phyloP scores from a whole-genome alignment of 2,329 filamentous ascomycete species.

The Fusarium sp. region DNA sequence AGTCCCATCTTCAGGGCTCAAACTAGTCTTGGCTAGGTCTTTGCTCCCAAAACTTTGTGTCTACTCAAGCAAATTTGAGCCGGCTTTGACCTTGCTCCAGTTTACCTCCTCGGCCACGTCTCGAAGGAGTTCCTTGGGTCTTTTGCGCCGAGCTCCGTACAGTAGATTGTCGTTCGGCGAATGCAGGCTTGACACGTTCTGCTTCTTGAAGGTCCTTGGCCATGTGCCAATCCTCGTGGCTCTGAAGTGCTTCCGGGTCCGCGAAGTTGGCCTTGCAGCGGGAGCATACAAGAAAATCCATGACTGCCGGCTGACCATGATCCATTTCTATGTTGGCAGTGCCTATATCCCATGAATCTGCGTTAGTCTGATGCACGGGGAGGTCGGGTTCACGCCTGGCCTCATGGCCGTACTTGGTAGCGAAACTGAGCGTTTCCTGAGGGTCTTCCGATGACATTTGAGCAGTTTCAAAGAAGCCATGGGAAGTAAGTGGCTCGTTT shows the following conservation, averaged over 20 bases:
- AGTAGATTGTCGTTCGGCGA: slow-evolving; percentile 53
- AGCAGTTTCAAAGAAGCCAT: slow-evolving; percentile 3
- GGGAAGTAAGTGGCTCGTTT: slow-evolving; percentile 26
- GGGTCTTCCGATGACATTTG: slow-evolving; percentile 8
- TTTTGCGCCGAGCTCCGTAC: slow-evolving; percentile 48
- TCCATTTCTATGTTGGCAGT: slow-evolving; percentile 35
- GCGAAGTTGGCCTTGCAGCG: slow-evolving; percentile 73
- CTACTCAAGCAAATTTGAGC: slow-evolving; percentile 66
- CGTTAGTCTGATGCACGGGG: slow-evolving; percentile 18
- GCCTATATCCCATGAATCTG: slow-evolving; percentile 19
- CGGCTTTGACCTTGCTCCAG: slow-evolving; percentile 69
- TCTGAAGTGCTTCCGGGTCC: slow-evolving; percentile 68
- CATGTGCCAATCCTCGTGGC: slow-evolving; percentile 94
- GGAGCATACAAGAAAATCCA: slow-evolving; percentile 62
- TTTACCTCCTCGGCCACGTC: slow-evolving; percentile 54
- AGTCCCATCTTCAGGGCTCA: slow-evolving; percentile 3
- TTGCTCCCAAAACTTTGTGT: background rate
- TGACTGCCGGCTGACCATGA: slow-evolving; percentile 49
- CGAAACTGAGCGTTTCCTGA: slow-evolving; percentile 23
- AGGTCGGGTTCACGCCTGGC: slow-evolving; percentile 33
- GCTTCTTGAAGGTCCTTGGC: slow-evolving; percentile 82
- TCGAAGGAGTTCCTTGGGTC: slow-evolving; percentile 53
- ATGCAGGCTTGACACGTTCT: slow-evolving; percentile 63
- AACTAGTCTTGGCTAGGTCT: slow-evolving; percentile 5
- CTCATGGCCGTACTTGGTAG: slow-evolving; percentile 16